These are phyloP conservation scores for Fusarium clavum DNA, from an alignment of 2,329 filamentous ascomycete species.

Conservation along the genomic window DNA sequence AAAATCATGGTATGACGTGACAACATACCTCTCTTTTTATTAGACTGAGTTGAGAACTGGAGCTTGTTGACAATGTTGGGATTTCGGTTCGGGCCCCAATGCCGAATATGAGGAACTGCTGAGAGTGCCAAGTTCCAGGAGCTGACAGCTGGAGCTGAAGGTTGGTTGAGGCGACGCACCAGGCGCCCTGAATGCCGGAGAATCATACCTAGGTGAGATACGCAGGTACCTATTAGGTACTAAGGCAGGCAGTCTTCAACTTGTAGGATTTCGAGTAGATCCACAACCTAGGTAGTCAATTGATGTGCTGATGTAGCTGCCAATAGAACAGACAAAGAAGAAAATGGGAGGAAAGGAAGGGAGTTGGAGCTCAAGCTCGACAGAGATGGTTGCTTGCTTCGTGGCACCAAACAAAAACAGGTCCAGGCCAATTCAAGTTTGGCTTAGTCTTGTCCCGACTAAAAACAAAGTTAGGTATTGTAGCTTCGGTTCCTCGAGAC, in stretches of 20 bases:
- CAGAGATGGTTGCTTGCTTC: slow-evolving; percentile 16
- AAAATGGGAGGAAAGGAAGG: slow-evolving; percentile 18
- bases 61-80: slow-evolving; percentile 27
- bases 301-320: slow-evolving; percentile 20
- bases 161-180: slow-evolving; percentile 43
- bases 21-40: slow-evolving; percentile 46
- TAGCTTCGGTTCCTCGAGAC: slow-evolving; percentile 13
- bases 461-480: slow-evolving; percentile 24
- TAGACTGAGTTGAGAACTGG: slow-evolving; percentile 48
- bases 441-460: slow-evolving; percentile 11
- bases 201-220: slow-evolving; percentile 33
- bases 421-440: slow-evolving; percentile 27
- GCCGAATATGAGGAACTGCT: slow-evolving; percentile 22
- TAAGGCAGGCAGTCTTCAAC: neutral
- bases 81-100: slow-evolving; percentile 37
- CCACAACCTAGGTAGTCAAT: slow-evolving; percentile 7
- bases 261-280: neutral
- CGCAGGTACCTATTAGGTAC: neutral
- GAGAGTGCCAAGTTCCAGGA: slow-evolving; percentile 34
- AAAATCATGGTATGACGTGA: neutral
- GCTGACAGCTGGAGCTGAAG: slow-evolving; percentile 10
- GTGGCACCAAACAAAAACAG: slow-evolving; percentile 35
- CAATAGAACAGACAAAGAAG: slow-evolving; percentile 25
- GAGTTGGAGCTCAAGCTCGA: slow-evolving; percentile 10
- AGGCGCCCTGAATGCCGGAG: slow-evolving; percentile 45